phyloP scores from a whole-genome alignment of 2,329 filamentous ascomycete genomes.

The Fusarium incarnatum region DNA sequence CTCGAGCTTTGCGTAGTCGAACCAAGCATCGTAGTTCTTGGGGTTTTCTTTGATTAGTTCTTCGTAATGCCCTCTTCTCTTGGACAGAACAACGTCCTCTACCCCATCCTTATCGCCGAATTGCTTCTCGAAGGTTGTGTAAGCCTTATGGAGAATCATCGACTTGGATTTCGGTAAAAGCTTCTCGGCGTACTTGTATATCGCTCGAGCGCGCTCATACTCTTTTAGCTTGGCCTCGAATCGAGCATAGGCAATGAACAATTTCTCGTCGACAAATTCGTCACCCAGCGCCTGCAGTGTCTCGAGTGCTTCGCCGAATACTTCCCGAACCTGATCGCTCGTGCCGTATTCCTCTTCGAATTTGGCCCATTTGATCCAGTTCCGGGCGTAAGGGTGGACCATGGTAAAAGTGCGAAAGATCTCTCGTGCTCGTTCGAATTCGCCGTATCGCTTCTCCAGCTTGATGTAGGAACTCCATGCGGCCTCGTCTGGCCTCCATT shows the following conservation, averaged over 20 bases:
- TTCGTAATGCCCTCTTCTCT: constrained; percentile 92
- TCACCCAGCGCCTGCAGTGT: constrained; percentile 91
- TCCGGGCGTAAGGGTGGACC: constrained; percentile 92
- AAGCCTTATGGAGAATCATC: constrained; percentile 86
- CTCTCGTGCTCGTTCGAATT: constrained; percentile 88
- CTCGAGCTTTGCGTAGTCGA: constrained; percentile 92
- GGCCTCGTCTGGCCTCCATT: constrained; percentile 95
- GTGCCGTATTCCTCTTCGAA: constrained; percentile 98
- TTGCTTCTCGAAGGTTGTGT: constrained; percentile 98
- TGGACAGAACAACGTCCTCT: constrained; percentile 95
- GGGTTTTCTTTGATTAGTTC: constrained; percentile 93
- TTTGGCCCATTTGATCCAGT: constrained; percentile 98
- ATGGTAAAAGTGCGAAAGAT: constrained; percentile 92
- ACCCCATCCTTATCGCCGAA: constrained; percentile 94
- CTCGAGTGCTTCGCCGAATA: constrained; percentile 90
- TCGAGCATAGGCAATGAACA: constrained; percentile 95
- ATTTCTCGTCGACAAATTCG: constrained; percentile 93
- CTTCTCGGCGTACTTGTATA: constrained; percentile 97
- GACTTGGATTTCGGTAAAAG: constrained; percentile 90
- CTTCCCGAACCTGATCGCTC: constrained; percentile 89
- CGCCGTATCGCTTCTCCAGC: constrained; percentile 92
- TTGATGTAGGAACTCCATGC: constrained; percentile 98
- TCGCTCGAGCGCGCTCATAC: constrained; percentile 90
- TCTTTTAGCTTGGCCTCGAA: constrained; percentile 97
- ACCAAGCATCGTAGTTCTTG: constrained; percentile 97